Evolutionary conservation across 73 alveolate genomes (phyloP).

Genomic region (Paramecium tetraurelia): DNA sequence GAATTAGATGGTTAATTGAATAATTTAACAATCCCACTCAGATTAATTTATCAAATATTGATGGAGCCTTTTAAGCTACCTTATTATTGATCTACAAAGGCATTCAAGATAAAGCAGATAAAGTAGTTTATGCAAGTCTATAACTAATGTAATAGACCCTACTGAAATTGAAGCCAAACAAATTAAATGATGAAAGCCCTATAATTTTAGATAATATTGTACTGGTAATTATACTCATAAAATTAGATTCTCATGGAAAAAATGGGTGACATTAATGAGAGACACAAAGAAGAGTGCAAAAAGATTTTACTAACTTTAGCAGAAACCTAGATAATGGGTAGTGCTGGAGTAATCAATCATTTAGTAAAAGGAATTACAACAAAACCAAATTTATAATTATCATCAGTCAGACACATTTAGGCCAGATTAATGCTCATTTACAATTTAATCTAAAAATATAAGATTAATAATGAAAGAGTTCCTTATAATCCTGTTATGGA

Average conservation of each 20-base stretch:
- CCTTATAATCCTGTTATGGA: conserved; percentile 80
- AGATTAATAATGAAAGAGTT: conserved; percentile 78
- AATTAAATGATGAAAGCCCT: conserved; percentile 28
- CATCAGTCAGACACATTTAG: conserved; percentile 81
- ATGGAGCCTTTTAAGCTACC: not conserved
- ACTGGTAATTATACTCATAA: not conserved
- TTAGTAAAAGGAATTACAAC: conserved; percentile 38
- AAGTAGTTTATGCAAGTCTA: not conserved
- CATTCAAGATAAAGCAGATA: conserved; percentile 2
- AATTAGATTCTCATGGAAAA: conserved; percentile 34
- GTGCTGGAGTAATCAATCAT: conserved; percentile 30
- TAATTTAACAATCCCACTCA: not conserved
- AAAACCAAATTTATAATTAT: conserved; percentile 34
- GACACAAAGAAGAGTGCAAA: conserved; percentile 44
- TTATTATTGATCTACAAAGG: not conserved
- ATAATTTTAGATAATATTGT: conserved; percentile 29
- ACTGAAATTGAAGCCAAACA: not conserved
- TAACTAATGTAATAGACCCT: not conserved
- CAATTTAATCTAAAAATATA: conserved; percentile 75
- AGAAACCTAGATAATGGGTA: not conserved
- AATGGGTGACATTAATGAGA: conserved; percentile 43
- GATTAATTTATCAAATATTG: not conserved
- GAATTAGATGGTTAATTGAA: not conserved
- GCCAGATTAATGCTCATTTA: conserved; percentile 85
- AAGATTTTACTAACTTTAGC: conserved; percentile 8